phyloP scores from a whole-genome alignment of 148 eudicot species.

The Vaccinium macrocarpon region DNA sequence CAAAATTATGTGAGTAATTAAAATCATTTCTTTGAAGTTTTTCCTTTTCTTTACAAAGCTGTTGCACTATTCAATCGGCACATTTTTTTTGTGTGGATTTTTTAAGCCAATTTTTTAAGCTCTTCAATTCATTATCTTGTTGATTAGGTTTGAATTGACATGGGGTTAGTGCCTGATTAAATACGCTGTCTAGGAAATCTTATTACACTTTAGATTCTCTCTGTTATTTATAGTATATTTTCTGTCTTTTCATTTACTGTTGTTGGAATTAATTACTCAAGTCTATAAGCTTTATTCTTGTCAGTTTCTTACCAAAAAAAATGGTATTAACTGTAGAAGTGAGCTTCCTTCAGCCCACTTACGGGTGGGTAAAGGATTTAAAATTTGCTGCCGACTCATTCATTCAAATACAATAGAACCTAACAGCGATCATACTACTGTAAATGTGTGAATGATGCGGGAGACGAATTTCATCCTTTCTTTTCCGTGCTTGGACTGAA shows the following conservation, averaged over 20 bases:
- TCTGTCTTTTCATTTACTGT: background rate
- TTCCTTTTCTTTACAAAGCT: background rate
- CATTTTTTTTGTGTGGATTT: background rate
- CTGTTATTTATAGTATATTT: background rate
- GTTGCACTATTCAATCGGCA: background rate
- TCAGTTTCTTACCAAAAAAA: no score
- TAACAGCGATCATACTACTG: conserved; percentile 17
- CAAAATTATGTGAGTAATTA: no score
- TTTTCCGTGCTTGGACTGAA: conserved; percentile 43
- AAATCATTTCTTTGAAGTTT: background rate
- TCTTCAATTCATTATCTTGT: background rate
- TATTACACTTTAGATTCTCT: background rate
- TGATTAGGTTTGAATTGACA: background rate
- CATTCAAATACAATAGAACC: conserved; percentile 29
- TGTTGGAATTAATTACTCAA: background rate
- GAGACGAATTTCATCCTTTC: conserved; percentile 32
- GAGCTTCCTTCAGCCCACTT: conserved; percentile 51
- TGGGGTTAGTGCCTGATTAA: no score
- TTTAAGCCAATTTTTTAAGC: background rate
- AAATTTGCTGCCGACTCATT: conserved; percentile 42
- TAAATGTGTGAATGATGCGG: conserved; percentile 42
- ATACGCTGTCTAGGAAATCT: no score
- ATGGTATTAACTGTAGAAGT: background rate
- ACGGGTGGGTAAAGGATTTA: conserved; percentile 26
- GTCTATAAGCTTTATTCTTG: background rate